phyloP scores from a whole-genome alignment of 305 asterid genomes.

The Fraxinus velutina region DNA sequence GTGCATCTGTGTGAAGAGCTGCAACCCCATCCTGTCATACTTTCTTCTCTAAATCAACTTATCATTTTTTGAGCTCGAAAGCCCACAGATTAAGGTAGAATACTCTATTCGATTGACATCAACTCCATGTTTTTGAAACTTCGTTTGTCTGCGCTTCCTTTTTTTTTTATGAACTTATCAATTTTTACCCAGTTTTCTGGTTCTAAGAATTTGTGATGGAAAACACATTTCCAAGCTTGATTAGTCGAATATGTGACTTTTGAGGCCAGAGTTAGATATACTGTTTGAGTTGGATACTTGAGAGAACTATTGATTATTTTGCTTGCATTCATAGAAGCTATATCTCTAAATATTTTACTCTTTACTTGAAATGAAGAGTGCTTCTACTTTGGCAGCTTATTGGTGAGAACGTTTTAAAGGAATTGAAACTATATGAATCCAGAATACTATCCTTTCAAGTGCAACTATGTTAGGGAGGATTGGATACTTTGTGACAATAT shows the following conservation, averaged over 20 bases:
- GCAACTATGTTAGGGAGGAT: neutral
- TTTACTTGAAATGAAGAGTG: neutral
- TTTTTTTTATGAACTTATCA: neutral
- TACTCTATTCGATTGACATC: neutral
- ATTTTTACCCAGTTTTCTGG: neutral
- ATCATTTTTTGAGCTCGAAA: neutral
- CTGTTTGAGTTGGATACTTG: neutral
- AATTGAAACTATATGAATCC: neutral
- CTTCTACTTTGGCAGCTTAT: neutral
- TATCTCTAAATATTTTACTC: neutral
- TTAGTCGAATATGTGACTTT: neutral
- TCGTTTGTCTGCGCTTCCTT: neutral
- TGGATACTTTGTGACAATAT: neutral
- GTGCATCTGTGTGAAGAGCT: neutral
- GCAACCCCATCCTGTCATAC: neutral
- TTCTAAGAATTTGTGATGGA: neutral
- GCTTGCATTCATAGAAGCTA: neutral
- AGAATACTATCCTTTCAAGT: neutral
- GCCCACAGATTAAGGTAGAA: neutral
- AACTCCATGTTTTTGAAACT: neutral
- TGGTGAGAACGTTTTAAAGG: neutral
- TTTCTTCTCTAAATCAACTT: neutral
- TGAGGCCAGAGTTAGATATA: neutral
- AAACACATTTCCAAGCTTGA: neutral
- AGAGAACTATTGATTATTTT: neutral